Conservation (phyloP, 2,329 filamentous ascomycete species). For the Stemphylium vesicarium region DNA sequence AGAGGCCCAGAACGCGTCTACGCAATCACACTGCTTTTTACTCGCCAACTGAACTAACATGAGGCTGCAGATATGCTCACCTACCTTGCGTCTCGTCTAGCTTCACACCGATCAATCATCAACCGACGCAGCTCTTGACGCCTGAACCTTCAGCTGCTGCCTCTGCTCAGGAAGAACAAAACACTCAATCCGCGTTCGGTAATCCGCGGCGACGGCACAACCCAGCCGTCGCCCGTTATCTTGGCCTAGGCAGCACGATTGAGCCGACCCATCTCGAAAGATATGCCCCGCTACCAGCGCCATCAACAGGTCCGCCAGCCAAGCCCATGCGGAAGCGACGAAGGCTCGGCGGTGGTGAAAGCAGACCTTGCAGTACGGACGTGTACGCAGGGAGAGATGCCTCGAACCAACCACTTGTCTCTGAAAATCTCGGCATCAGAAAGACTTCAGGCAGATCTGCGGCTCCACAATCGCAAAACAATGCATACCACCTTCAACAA, state of each 20-base stretch:
- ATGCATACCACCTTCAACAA: neutral
- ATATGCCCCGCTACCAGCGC: conserved; percentile 16
- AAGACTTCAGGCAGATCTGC: conserved; percentile 14
- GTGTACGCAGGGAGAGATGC: neutral
- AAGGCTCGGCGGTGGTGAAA: conserved; percentile 3
- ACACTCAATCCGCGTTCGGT: conserved; percentile 2
- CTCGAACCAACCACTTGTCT: conserved; percentile 16
- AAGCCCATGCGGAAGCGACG: conserved; percentile 21
- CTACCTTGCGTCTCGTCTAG: conserved; percentile 12
- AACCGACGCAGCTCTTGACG: conserved; percentile 12
- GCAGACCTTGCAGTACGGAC: neutral
- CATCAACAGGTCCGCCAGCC: conserved; percentile 1
- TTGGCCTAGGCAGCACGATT: conserved; percentile 27
- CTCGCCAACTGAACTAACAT: conserved; percentile 8
- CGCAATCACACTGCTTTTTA: conserved; percentile 6
- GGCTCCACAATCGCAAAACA: neutral
- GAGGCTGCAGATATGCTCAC: conserved; percentile 5
- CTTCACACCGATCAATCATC: conserved; percentile 38
- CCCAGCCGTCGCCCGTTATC: conserved; percentile 36
- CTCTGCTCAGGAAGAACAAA: conserved; percentile 7
- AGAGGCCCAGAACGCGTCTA: conserved; percentile 27
- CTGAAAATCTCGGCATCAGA: conserved; percentile 22
- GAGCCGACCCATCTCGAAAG: conserved; percentile 29
- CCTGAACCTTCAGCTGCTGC: conserved; percentile 14
- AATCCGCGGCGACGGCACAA: conserved; percentile 23